Evolutionary conservation across 257 asterid genomes (phyloP).

Genomic region (Echium plantagineum): DNA sequence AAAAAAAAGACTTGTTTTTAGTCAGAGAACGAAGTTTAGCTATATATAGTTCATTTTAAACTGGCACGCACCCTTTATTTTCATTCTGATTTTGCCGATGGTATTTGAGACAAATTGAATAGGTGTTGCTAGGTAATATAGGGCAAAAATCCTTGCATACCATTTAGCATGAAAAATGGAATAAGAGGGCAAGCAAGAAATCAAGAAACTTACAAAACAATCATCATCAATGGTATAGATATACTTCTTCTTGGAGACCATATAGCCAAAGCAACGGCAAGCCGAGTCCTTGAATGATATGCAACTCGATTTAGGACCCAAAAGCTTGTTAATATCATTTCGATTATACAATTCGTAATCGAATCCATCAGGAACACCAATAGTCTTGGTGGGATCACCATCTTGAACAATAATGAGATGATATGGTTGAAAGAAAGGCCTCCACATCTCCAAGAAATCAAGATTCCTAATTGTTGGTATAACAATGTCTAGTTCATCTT

Average conservation of each 20-base stretch:
- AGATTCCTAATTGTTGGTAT: constrained; percentile 84
- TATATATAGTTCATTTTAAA: too few species aligned
- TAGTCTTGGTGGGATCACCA: constrained; percentile 71
- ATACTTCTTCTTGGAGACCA: constrained; percentile 93
- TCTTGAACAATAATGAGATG: constrained; percentile 86
- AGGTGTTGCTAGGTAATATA: too few species aligned
- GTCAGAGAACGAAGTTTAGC: too few species aligned
- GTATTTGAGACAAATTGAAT: too few species aligned
- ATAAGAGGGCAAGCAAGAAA: neutral
- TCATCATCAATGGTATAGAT: constrained; percentile 90
- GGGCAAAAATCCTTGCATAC: too few species aligned
- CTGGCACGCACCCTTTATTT: too few species aligned
- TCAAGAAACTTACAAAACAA: constrained; percentile 49
- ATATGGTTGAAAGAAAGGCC: constrained; percentile 71
- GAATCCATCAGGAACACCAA: constrained; percentile 74
- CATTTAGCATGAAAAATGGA: too few species aligned
- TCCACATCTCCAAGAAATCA: constrained; percentile 89
- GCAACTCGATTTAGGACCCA: constrained; percentile 72
- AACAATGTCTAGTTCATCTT: constrained; percentile 80
- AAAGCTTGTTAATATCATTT: constrained; percentile 59
- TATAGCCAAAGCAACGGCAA: constrained; percentile 85
- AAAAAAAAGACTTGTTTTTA: too few species aligned
- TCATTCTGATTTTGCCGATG: too few species aligned
- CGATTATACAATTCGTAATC: constrained; percentile 74
- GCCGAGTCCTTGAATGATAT: constrained; percentile 96